Percentiles rank a stretch among this genome's conserved stretches.
phyloP scores from a whole-genome alignment of 345 rosid species.

The Citrus maxima region DNA sequence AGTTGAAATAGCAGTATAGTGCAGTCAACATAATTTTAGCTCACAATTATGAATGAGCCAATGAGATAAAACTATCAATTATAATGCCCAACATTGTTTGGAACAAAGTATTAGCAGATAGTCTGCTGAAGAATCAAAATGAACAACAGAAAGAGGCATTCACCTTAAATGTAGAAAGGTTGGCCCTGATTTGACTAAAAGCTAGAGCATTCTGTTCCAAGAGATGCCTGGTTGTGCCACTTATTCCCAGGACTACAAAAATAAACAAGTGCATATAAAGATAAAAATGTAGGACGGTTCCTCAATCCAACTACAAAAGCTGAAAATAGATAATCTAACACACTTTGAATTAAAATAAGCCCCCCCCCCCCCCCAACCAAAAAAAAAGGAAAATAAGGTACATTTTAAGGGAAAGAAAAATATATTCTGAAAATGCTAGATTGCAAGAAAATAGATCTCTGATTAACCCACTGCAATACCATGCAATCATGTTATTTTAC shows the following conservation, averaged over 20 bases:
- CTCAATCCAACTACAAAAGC: background rate
- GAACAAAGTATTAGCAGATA: background rate
- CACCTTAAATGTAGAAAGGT: slow-evolving; percentile 74
- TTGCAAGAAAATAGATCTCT: slow-evolving; percentile 1
- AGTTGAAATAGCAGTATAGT: background rate
- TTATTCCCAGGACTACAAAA: slow-evolving; percentile 53
- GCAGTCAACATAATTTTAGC: background rate
- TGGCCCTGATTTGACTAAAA: slow-evolving; percentile 65
- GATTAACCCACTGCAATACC: slow-evolving; percentile 1
- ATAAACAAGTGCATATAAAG: slow-evolving; percentile 5
- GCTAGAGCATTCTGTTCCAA: slow-evolving; percentile 74
- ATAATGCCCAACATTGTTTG: background rate
- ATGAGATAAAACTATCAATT: background rate
- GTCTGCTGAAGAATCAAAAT: background rate
- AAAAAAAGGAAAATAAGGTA: background rate
- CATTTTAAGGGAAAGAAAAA: background rate
- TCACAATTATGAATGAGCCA: background rate
- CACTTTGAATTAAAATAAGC: background rate
- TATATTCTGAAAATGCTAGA: background rate
- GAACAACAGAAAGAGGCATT: slow-evolving; percentile 14
- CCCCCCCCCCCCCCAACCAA: no score
- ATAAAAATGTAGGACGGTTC: background rate
- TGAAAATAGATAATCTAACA: background rate
- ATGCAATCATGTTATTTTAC: background rate
- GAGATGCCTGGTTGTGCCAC: slow-evolving; percentile 52